Evolutionary conservation across 2,329 filamentous ascomycete genomes (phyloP).

Genomic region (Exophiala lecanii-corni): DNA sequence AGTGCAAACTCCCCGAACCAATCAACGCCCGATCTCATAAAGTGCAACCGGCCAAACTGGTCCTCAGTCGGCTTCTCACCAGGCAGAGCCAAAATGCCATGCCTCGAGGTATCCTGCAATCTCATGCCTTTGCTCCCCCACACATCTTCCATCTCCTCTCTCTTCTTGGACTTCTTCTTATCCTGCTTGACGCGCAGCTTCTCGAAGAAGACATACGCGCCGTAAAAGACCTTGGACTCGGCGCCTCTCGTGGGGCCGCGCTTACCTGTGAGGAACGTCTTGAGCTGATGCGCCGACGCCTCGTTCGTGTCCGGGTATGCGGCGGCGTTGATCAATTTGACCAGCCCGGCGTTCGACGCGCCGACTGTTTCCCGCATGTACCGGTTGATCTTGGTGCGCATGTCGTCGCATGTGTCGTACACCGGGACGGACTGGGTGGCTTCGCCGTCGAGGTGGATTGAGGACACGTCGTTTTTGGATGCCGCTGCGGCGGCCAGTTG

Average conservation of each 20-base stretch:
- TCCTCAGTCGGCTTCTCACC: not conserved
- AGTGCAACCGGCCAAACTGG: constrained; percentile 1
- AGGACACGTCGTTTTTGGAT: constrained; percentile 38
- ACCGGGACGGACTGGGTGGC: constrained; percentile 43
- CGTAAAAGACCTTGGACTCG: constrained; percentile 49
- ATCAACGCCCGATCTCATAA: no score
- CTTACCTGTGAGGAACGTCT: constrained; percentile 48
- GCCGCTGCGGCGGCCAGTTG: constrained; percentile 27
- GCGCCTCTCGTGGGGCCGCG: constrained; percentile 45
- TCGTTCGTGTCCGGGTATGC: constrained; percentile 35
- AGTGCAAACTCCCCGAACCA: no score
- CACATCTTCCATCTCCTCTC: constrained; percentile 48
- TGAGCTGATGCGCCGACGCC: constrained; percentile 39
- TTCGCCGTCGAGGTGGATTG: constrained; percentile 46
- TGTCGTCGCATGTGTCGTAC: constrained; percentile 55
- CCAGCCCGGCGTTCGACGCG: constrained; percentile 51
- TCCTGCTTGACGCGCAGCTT: constrained; percentile 50
- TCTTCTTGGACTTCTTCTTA: constrained; percentile 49
- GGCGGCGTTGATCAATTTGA: constrained; percentile 42
- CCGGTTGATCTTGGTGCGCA: constrained; percentile 54
- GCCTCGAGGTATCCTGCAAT: not conserved
- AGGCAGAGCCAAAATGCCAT: not conserved
- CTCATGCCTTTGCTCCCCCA: constrained; percentile 25
- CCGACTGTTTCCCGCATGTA: constrained; percentile 37
- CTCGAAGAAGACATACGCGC: constrained; percentile 56